Base-by-base conservation (phyloP, 148 eudicot species). In the Camellia sinensis region DNA sequence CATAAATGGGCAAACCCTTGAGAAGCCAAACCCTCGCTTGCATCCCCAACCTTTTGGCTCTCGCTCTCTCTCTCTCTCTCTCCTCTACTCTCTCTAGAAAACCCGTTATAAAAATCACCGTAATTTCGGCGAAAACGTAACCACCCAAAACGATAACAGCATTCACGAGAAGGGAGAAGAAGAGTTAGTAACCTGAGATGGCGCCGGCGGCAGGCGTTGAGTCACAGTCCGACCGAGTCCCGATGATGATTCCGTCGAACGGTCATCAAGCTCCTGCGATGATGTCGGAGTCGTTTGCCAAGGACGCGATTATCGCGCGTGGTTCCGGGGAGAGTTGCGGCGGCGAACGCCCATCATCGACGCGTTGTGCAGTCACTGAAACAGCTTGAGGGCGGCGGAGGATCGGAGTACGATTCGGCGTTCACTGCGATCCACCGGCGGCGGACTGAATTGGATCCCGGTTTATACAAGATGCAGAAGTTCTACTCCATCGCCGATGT, bases 301-400 rank as follows among this genome's bases (percentile, higher is more conserved):
- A 91, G 71, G 98, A 95, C 85, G 86, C 87, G 2, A 82, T 92
- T 7, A 82, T 93, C n/a, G n/a, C 19, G 89, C 88, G 46, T 95
- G 98, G 98, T 95, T 91, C 64, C 74, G 90, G 6, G 96, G 97
- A 5, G 98, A 95, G 84, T 95, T 70, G 98, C 98, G 22, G 98
- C 98, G 21, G 97, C 98, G 13, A 95, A 95, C 86, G 97, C n/a
- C 98, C 37, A 95, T 95, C 71, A 95, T 95, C 69, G 98, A 95
- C 80, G 90, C 92, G 5, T 89, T 95, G 3, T 95, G 97, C 79
- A 80, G 82, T 81, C 98, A 95, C 67, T 95, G 59, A 81, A 77
- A 5, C 86, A 87, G 86, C 78, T 91, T 67, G 85, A 80, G 22
- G 81, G 83, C 41, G 73, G 79, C 0, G 81, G 61, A 21, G 73